Evolutionary conservation across 148 eudicot genomes (phyloP).

Genomic region (Silene latifolia): DNA sequence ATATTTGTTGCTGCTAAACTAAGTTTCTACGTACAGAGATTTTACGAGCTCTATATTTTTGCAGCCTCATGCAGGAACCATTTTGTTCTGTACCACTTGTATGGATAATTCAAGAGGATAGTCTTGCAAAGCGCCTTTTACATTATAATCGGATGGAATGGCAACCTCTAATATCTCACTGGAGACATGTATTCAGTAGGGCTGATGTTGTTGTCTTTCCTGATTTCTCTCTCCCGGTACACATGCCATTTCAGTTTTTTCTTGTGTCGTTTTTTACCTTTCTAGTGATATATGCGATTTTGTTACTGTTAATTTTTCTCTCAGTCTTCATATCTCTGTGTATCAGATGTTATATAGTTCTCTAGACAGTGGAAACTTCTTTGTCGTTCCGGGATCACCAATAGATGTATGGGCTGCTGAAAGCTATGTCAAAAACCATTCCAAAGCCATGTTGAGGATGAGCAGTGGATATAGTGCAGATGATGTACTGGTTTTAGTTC

Average conservation of each 20-base stretch:
- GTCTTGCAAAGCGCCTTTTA: conserved; percentile 75
- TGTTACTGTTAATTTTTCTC: conserved; percentile 7
- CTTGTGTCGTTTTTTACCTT: background rate
- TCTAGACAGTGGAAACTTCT: conserved; percentile 97
- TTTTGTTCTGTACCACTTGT: conserved; percentile 91
- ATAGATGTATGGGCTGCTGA: conserved; percentile 91
- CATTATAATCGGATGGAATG: conserved; percentile 55
- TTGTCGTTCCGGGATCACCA: conserved; percentile 99
- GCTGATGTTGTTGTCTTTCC: conserved; percentile 90
- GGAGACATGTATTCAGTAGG: conserved; percentile 70
- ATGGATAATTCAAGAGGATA: conserved; percentile 91
- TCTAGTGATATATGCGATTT: background rate
- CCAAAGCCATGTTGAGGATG: conserved; percentile 52
- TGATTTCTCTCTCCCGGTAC: conserved; percentile 86
- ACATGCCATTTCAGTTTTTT: conserved; percentile 9
- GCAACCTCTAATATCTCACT: conserved; percentile 62
- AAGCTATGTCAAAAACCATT: conserved; percentile 65
- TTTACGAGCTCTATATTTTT: conserved; percentile 67
- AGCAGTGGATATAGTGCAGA: conserved; percentile 54
- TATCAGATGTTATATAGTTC: conserved; percentile 89
- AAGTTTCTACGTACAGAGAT: conserved; percentile 17
- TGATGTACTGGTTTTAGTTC: conserved; percentile 69
- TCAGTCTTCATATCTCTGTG: conserved; percentile 40
- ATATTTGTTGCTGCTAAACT: background rate
- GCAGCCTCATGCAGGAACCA: conserved; percentile 99